Base-by-base conservation (phyloP, 164 flowering plant genomes). In the Dillenia turbinata region DNA sequence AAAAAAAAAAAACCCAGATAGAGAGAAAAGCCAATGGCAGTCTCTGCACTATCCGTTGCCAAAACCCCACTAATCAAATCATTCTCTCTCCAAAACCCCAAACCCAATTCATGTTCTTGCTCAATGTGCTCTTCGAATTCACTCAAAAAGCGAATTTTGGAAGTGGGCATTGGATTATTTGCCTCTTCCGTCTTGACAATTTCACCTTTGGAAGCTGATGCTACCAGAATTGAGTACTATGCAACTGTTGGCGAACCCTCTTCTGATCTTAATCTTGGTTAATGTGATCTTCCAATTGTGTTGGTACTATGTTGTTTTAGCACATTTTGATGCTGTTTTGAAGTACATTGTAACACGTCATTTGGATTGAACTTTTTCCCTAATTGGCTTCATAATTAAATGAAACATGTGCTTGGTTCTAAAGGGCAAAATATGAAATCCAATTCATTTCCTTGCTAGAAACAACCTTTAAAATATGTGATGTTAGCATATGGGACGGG, bases 161-260 rank as follows among this genome's bases (percentile, higher is more conserved):
- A 73, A 22, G 43, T 69, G 70, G 90, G 88, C 40, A 16, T 86
- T 56, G 93, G 95, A 3, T 47, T 86, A 44, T 64, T 90, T 17
- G 86, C 92, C 3, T 81, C 97, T 2, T 75, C 91, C 0, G 43
- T 80, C 66, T 66, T 83, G 62, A 64, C 74, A 24, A 63, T 66
- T 0, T n/a, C 85, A 4, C 87, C 96, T 7, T 61, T 77, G 62
- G 81, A 84, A 40, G 97, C 97, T 8, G 73, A 83, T 59, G 98
- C 97, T 2, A 89, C 94, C 10, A 81, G 97, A 66, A 76, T 89
- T 46, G 84, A 92, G 73, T 92, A 90, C 75, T 92, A 78, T 61
- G 97, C 97, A 48, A 92, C 96, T 9, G 85, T 81, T 0, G 77
- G 79, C 1, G 97, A 90, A 14, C 97, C 94, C 4, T 51, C 70